Base-by-base conservation (phyloP, 345 rosid genomes). In the Brassica nigra region DNA sequence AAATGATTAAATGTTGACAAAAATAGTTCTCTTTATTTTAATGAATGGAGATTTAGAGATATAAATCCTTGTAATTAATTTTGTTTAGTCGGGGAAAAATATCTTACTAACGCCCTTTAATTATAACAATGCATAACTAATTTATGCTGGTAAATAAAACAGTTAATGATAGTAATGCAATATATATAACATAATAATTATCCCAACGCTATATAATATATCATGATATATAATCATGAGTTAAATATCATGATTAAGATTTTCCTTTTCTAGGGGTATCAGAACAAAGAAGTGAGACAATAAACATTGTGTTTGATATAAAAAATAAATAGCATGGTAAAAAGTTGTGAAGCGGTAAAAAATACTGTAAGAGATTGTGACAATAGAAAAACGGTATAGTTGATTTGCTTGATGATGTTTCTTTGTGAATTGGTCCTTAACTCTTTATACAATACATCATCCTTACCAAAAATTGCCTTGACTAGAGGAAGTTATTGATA, bases 171-270 rank as follows among this genome's bases (percentile, higher is more conserved):
- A 59, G 11, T 30, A 61, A 44, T 42, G 52, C 62, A 61, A 5
- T 27, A 8, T 27, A 67, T 33, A 2, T 5, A 71, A 65, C 77
- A 72, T 39, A 37, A 78, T 78, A 16, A 72, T 65, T 15, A 71
- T 71, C 7, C 11, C 34, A 16, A 10, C 2, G 66, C 3, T 39
- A 39, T 78, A 37, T 52, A 65, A 57, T 71, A 78, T 66, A 55
- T 71, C 66, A 71, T 71, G 66, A 52, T 77, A 70, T 70, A 54
- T 78, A 63, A 78, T 71, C 66, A 78, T 77, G 65, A 54, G 58
- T 71, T 78, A 8, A 39, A 64, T 4, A 52, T 71, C 33, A 78
- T 71, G 72, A 71, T 71, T 29, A 44, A 28, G 42, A 61, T 16
- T 30, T 20, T 70, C 20, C 9, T 70, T 47, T 27, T 62, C 15